Evolutionary conservation across 257 asterid genomes (phyloP), one percentile per base, ranked within the genome.

Genomic region (Plantago ovata): DNA sequence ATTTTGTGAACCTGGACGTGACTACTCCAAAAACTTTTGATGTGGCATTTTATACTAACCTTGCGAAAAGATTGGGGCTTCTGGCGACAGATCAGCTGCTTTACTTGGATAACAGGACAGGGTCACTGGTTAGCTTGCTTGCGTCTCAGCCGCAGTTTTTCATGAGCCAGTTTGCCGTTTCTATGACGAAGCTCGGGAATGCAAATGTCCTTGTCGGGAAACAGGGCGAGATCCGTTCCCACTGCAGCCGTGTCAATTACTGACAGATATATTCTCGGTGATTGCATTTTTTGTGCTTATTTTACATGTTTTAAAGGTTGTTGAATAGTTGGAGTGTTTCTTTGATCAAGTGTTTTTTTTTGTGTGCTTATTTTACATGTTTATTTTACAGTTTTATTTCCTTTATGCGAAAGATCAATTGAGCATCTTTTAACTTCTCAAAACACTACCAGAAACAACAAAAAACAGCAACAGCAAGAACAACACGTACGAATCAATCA

Each of bases 101-200:
- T 10, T 58, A 65, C 49, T 74, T 81, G 13, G 84, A 78, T 24
- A 13, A 3, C 42, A 71, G 84, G 13, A 78, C 84, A 1, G 45
- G 60, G 10, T 48, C 75, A 9, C 28, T 78, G 67, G 84, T 70
- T 3, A 24, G 32, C 2, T 0, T 72, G 10, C n/a, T 78, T 74
- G 81, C 71, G 18, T 0, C 58, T 42, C 78, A 78, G 70, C 63
- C 67, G 3, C 74, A 65, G 65, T 66, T 78, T 33, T 79, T 79
- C 9, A 42, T n/a, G 16, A 36, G 52, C 38, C 84, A 79, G 74
- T 79, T 75, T 57, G 74, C 77, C 48, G 81, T 42, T 39, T 75
- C 81, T 15, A 79, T 79, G 84, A 65, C 70, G 52, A 79, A 75
- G 53, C 22, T 79, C 53, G 84, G 84, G 3, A 75, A 79, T 55